Evolutionary conservation across 306 rosid species (phyloP), one percentile per base, ranked within the genome.

Genomic region (Pyrus pyrifolia): DNA sequence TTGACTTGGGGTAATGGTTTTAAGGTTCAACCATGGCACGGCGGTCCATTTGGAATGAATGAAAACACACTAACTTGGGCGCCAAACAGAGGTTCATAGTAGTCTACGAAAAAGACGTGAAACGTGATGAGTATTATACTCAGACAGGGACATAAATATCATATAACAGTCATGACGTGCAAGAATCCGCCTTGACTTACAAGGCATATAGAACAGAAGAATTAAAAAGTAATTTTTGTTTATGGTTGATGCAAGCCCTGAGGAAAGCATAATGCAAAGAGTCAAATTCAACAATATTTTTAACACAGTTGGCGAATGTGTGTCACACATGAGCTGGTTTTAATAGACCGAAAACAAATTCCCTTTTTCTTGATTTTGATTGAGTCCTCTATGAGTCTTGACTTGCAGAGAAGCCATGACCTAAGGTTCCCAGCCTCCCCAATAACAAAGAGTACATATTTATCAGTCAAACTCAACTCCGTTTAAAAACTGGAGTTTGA

Each of bases 1-100:
- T 77, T 80, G 85, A 85, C 86, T 52, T 13, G 15, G 12, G 83
- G 57, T 72, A 15, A 78, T 42, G 40, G 83, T 80, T 85, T 79
- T 81, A 83, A 83, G 23, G 71, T 76, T 73, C 81, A 83, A 78
- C 29, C 68, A 4, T 57, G 61, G 25, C 61, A 8, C 9, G 5
- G 23, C 12, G 21, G 38, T 8, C 44, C 42, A 66, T 35, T 63
- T 64, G 64, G 70, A 83, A 80, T 18, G 2, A 40, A 80, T 82
- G 79, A 73, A 81, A 17, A 66, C 78, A 30, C 81, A 75, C 53
- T 45, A 22, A 33, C 67, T 81, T 62, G 75, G 52, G 29, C 42
- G 71, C 51, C 79, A 76, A 78, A 33, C 35, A 38, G 8, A 38
- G 5, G 4, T 46, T 23, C 4, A 46, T 46, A 46, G 6, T 13